Evolutionary conservation across 2,329 filamentous ascomycete genomes (phyloP), one percentile per base, ranked within the genome.

Genomic region (Epichloe scottii): DNA sequence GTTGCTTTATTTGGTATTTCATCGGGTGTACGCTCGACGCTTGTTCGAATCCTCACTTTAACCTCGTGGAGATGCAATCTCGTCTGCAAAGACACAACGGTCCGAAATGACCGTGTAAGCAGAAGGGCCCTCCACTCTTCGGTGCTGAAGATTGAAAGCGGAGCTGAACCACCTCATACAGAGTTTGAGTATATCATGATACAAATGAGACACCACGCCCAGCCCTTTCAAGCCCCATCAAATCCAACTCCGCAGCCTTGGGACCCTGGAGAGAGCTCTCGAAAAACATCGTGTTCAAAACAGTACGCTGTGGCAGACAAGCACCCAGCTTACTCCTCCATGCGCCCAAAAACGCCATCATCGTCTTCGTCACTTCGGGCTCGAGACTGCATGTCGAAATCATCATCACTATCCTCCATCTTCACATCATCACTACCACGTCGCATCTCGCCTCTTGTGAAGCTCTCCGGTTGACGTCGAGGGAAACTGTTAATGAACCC

Each of bases 341-440:
- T 97, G 59, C 82, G 81, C 52, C 90, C 90, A 73, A 98, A 98
- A 61, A 97, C 86, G 63, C 90, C 90, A 58, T 96, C 90, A 58
- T 97, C 91, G 56, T 95, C 89, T 60, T 95, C 90, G 60, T 94
- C 87, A 66, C 82, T 85, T 55, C 85, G 79, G 48, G 79, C 78
- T 51, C 79, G 77, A 47, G 74, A 78, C 51, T 71, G 75, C 59
- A 71, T 70, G 61, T 82, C 81, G 53, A 83, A 79, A 54, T 86
- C 82, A 58, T 84, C 81, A 50, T 88, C 83, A 59, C 78, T 79
- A 48, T 81, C 80, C 57, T 83, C 79, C 76, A 82, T 85, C 68
- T 82, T 83, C 51, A 85, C 78, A 60, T 86, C 84, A 52, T 72
- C 68, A 50, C 70, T 73, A 14, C 59, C 64, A 39, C 65, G 63